Conservation (phyloP, 148 eudicot species). For the Bassia scoparia region DNA sequence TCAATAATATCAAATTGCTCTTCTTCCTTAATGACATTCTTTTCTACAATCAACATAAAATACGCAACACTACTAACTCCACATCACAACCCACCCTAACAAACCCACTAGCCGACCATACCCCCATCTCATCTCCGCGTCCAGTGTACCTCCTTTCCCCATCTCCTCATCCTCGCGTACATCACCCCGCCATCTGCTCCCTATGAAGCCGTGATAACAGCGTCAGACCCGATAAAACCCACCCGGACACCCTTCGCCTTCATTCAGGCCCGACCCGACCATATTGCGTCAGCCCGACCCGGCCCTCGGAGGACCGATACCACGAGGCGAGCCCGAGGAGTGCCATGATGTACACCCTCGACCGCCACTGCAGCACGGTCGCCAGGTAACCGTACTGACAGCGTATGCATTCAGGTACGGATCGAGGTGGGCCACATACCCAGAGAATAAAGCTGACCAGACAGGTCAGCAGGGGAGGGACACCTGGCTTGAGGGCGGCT, state of each 20-base stretch:
- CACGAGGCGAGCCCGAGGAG: slow-evolving; percentile 18
- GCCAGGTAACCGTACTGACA: neutral
- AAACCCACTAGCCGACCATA: slow-evolving; percentile 20
- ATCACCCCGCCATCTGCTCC: slow-evolving; percentile 17
- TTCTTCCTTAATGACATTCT: slow-evolving; percentile 13
- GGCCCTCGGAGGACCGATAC: slow-evolving; percentile 33
- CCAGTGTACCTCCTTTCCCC: slow-evolving; percentile 10
- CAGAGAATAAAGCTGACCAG: neutral
- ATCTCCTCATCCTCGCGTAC: slow-evolving; percentile 17
- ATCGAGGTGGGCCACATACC: slow-evolving; percentile 5
- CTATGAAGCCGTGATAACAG: slow-evolving; percentile 11
- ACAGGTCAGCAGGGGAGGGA: neutral
- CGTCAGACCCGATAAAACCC: slow-evolving; percentile 19
- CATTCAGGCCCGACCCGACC: slow-evolving; percentile 29
- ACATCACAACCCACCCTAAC: slow-evolving; percentile 29
- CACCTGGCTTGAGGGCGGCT: neutral
- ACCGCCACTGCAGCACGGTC: neutral
- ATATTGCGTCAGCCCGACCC: slow-evolving; percentile 32
- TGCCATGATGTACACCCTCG: slow-evolving; percentile 11
- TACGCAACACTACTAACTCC: slow-evolving; percentile 33
- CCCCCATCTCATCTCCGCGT: slow-evolving; percentile 26
- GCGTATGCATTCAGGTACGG: neutral
- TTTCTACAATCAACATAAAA: slow-evolving; percentile 32
- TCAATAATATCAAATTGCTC: neutral
- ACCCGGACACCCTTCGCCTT: slow-evolving; percentile 34